Conservation (phyloP, 2,329 filamentous ascomycete species). For the Graphilbum fragrans region DNA sequence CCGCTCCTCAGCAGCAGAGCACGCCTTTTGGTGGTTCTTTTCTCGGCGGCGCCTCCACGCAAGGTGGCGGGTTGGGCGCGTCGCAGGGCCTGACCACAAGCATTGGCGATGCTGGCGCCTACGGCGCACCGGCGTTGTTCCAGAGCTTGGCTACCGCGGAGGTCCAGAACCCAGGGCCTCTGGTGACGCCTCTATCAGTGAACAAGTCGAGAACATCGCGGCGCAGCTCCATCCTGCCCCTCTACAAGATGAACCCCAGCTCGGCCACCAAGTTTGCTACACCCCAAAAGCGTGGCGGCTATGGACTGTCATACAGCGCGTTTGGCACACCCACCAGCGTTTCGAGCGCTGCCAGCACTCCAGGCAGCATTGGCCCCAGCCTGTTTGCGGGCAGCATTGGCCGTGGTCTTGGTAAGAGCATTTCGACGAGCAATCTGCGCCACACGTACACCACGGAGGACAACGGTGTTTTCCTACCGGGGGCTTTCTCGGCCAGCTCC, state of each 20-base stretch:
- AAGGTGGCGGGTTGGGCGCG: conserved; percentile 28
- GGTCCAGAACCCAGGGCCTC: conserved; percentile 65
- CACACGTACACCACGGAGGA: conserved; percentile 72
- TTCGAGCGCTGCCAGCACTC: conserved; percentile 56
- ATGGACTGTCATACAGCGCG: conserved; percentile 85
- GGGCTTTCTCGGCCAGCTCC: conserved; percentile 64
- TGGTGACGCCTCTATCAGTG: conserved; percentile 78
- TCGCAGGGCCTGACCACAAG: conserved; percentile 63
- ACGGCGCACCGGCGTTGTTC: conserved; percentile 81
- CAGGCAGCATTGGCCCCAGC: conserved; percentile 49
- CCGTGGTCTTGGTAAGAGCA: conserved; percentile 70
- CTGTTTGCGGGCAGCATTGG: conserved; percentile 55
- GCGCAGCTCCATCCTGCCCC: conserved; percentile 67
- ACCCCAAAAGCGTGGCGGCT: conserved; percentile 69
- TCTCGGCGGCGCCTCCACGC: conserved; percentile 39
- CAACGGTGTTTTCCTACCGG: conserved; percentile 74
- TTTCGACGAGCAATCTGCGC: conserved; percentile 77
- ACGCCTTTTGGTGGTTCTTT: conserved; percentile 39
- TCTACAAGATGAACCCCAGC: conserved; percentile 76
- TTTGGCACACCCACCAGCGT: conserved; percentile 72
- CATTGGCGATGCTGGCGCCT: conserved; percentile 74
- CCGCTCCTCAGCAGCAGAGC: conserved; percentile 37
- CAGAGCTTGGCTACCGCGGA: conserved; percentile 53
- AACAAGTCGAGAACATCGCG: conserved; percentile 57
- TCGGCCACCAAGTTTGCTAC: conserved; percentile 71